Conservation (phyloP, 306 rosid genomes). For the Pachyrhizus erosus region DNA sequence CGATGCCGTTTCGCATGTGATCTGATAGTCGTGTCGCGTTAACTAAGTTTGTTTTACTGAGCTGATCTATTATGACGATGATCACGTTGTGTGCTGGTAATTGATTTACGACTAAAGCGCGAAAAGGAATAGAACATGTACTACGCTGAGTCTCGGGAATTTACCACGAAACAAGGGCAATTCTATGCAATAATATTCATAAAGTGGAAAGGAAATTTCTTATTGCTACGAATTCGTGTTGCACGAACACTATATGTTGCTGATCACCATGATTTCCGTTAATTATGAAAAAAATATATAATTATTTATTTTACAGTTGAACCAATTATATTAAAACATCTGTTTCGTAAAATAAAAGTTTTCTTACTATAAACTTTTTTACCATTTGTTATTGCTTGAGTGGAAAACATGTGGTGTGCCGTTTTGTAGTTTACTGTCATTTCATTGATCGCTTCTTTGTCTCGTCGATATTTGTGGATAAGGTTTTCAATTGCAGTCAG, state of each 20-base stretch:
- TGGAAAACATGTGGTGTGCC: too few species aligned
- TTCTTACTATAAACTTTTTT: not conserved
- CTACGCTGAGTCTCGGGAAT: not conserved
- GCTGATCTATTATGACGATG: conserved; percentile 3
- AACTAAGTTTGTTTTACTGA: not conserved
- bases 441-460: not conserved
- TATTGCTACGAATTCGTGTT: not conserved
- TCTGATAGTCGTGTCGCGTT: conserved; percentile 10
- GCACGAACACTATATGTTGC: not conserved
- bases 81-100: not conserved
- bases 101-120: not conserved
- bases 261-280: not conserved
- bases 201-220: not conserved
- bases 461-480: not conserved
- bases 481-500: not conserved
- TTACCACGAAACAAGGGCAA: conserved; percentile 4
- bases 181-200: not conserved
- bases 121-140: not conserved
- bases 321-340: not conserved
- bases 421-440: not conserved
- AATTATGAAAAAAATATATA: not conserved
- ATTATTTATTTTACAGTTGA: not conserved
- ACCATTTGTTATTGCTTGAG: not conserved
- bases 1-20: not conserved
- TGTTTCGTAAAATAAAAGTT: not conserved